A percentile compares a stretch with the other conserved stretches of the same genome.
phyloP scores from a whole-genome alignment of 176 grass and related monocot species.

The Guadua angustifolia region DNA sequence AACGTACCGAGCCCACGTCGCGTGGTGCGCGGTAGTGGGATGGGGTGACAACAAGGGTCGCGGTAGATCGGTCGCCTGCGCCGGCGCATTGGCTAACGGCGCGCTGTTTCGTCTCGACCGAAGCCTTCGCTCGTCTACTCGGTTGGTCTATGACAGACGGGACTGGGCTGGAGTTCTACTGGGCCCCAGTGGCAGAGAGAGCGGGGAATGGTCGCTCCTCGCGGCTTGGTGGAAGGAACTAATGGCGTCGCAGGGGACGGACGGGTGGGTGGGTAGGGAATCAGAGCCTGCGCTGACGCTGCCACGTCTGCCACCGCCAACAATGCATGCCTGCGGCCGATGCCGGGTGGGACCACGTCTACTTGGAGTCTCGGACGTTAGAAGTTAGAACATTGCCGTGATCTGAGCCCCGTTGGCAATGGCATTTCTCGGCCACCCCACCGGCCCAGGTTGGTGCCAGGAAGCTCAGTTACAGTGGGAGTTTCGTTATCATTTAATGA shows the following conservation, averaged over 20 bases:
- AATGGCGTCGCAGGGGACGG: constrained; percentile 50
- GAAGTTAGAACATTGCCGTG: constrained; percentile 9
- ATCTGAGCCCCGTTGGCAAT: neutral
- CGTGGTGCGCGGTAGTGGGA: constrained; percentile 21
- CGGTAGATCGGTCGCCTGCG: constrained; percentile 8
- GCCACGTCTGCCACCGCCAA: constrained; percentile 38
- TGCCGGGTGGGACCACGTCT: constrained; percentile 44
- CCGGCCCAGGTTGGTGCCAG: neutral
- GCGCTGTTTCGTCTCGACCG: constrained; percentile 46
- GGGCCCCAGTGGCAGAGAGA: neutral
- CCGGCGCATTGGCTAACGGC: neutral
- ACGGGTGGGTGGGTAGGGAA: constrained; percentile 14
- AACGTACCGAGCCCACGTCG: neutral
- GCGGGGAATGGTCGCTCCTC: accelerated
- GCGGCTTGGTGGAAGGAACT: neutral
- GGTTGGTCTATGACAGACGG: constrained; percentile 1
- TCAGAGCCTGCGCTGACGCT: constrained; percentile 33
- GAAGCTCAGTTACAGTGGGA: too few relatives aligned
- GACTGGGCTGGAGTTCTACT: accelerated
- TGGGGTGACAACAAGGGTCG: neutral
- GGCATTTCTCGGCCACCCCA: neutral
- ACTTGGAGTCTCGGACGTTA: constrained; percentile 36
- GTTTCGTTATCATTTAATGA: too few relatives aligned
- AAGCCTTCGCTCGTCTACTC: too few relatives aligned
- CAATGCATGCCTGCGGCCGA: constrained; percentile 34